Base-by-base conservation (phyloP, 306 rosid genomes). In the Vigna unguiculata region DNA sequence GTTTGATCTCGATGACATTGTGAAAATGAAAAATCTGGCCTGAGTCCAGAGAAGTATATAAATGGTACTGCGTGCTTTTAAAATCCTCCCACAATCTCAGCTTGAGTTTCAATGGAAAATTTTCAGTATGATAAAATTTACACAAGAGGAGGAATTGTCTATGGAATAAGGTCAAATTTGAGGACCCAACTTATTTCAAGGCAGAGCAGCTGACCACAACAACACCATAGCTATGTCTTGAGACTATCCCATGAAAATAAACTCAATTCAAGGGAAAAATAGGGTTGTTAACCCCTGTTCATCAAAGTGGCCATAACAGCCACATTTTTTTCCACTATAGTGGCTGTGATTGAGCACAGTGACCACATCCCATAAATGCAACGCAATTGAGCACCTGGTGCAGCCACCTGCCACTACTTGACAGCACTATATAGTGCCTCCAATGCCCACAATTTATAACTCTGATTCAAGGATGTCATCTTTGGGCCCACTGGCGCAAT, bases 381-480 rank as follows among this genome's bases (percentile, higher is more conserved):
- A 25, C 12, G 38, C 10, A 14, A 25, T 57, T 57, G 2, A 24
- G 41, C 65, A 28, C 41, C 40, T 57, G 36, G 22, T 25, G 65
- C 65, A 69, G 54, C 36, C 62, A 57, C 17, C 36, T 22, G 62
- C 17, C 36, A 57, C 62, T 22, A 24, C 62, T 57, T 57, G 36
- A 11, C 32, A 17, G 9, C 62, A 57, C 36, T 57, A 11, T 57
- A 11, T 57, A 22, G 57, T 7, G 4, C 22, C 24, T 51, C 17
- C 2, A 22, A 36, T 55, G 3, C 62, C n/a, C 3, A 2, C 34
- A 32, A 12, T 24, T 57, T 1, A 22, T 57, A 57, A 13, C 34
- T 57, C 61, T 55, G 30, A 55, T 55, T 55, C 32, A 55, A 21
- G 61, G n/a, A 24, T 22, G n/a, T 22, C 34, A 57, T 24, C 36